Conservation (phyloP, 2,329 filamentous ascomycete genomes). For the Emergomyces pasteurianus region DNA sequence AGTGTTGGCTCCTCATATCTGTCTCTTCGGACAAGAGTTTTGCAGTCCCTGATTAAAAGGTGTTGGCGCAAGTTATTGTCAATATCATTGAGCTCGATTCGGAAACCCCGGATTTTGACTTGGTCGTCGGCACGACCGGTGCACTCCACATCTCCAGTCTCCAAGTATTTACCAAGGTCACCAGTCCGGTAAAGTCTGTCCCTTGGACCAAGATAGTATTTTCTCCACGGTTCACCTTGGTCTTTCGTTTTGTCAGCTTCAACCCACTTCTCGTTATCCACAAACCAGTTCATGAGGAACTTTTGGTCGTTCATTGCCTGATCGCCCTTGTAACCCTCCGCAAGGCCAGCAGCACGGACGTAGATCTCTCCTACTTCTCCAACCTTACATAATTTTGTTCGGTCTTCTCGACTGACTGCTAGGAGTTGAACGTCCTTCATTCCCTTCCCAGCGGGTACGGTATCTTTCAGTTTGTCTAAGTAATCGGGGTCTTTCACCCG, state of each 20-base stretch:
- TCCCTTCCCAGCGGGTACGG: constrained; percentile 70
- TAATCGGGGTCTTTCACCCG: constrained; percentile 49
- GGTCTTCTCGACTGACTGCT: constrained; percentile 60
- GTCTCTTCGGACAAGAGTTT: constrained; percentile 73
- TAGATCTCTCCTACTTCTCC: constrained; percentile 80
- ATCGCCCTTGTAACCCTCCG: constrained; percentile 64
- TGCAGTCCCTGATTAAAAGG: constrained; percentile 67
- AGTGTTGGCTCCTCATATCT: constrained; percentile 74
- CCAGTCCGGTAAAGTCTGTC: constrained; percentile 82
- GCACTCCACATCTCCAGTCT: constrained; percentile 60
- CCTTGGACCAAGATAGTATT: constrained; percentile 66
- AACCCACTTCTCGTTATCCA: constrained; percentile 58
- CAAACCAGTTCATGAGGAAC: constrained; percentile 78
- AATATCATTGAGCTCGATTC: constrained; percentile 90
- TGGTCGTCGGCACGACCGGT: constrained; percentile 76
- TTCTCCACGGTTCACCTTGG: constrained; percentile 58
- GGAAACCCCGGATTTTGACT: constrained; percentile 91
- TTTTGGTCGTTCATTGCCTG: constrained; percentile 55
- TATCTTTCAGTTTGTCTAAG: constrained; percentile 56
- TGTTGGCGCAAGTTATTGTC: constrained; percentile 68
- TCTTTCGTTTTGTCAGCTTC: constrained; percentile 48
- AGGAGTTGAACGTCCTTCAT: constrained; percentile 85
- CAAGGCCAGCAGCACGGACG: constrained; percentile 68
- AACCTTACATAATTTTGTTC: constrained; percentile 58
- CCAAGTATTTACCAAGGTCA: constrained; percentile 66